These are phyloP conservation scores for Thermothelomyces thermophilus DNA, from an alignment of 2,329 filamentous ascomycete genomes.

Conservation along the genomic window DNA sequence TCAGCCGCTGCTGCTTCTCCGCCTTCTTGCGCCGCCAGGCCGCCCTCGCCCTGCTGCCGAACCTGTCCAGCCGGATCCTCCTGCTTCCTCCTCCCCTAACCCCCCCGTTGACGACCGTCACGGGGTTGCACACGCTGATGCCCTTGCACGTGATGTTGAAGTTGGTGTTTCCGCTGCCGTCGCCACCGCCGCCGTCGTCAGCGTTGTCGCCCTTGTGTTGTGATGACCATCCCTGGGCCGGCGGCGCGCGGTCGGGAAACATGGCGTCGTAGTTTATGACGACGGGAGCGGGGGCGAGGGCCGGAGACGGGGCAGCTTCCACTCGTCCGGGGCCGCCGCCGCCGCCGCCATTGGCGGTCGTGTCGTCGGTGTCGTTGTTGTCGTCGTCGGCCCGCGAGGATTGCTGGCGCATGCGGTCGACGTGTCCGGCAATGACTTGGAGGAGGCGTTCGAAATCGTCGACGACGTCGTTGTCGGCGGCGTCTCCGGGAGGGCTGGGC, in stretches of 20 bases:
- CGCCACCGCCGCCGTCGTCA: background rate
- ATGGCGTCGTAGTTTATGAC: background rate
- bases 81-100: background rate
- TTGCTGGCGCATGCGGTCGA: slow-evolving; percentile 6
- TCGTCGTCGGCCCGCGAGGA: no score
- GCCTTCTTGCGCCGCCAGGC: background rate
- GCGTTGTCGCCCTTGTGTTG: background rate
- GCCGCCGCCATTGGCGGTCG: background rate
- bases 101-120: slow-evolving; percentile 4
- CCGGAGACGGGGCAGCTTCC: background rate
- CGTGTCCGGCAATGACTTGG: slow-evolving; percentile 5
- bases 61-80: background rate
- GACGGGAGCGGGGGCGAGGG: background rate
- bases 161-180: background rate
- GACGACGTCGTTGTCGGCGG: background rate
- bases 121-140: slow-evolving; percentile 15
- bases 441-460: slow-evolving; percentile 4
- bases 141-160: slow-evolving; percentile 12
- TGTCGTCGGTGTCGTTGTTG: no score
- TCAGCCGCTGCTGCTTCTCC: background rate
- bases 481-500: background rate
- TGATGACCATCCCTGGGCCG: background rate
- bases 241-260: background rate
- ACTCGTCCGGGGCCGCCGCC: background rate
- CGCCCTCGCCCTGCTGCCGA: background rate